phyloP scores from a whole-genome alignment of 345 rosid genomes.

The Euclidium syriacum region DNA sequence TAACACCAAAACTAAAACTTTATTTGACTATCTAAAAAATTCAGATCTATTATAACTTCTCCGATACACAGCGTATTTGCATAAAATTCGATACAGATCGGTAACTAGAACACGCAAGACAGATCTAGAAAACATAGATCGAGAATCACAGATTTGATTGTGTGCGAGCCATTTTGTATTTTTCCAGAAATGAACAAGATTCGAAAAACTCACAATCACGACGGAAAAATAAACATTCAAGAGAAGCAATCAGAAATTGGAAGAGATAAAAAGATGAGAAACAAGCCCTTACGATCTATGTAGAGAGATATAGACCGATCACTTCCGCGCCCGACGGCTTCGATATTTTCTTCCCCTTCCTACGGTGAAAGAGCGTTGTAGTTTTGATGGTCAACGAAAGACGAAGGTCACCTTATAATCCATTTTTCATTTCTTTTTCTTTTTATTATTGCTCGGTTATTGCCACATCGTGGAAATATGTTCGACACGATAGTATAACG shows the following conservation, averaged over 20 bases:
- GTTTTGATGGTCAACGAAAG: slow-evolving; percentile 30
- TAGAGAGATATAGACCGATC: slow-evolving; percentile 15
- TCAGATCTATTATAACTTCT: slow-evolving; percentile 13
- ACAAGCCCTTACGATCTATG: slow-evolving; percentile 8
- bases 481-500: slow-evolving; percentile 28
- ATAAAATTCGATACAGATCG: slow-evolving; percentile 1
- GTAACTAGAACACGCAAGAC: neutral
- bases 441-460: neutral
- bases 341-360: slow-evolving; percentile 9
- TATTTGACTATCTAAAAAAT: neutral
- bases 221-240: neutral
- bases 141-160: slow-evolving; percentile 7
- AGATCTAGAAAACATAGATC: neutral
- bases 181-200: neutral
- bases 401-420: slow-evolving; percentile 25
- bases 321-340: slow-evolving; percentile 20
- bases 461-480: slow-evolving; percentile 22
- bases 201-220: slow-evolving; percentile 12
- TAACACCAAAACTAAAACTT: neutral
- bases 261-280: neutral
- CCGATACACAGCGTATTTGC: neutral
- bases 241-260: neutral
- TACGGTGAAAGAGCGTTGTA: slow-evolving; percentile 26
- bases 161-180: too few relatives aligned
- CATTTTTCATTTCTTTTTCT: neutral